Base-by-base conservation (phyloP, 2,329 filamentous ascomycete genomes). In the Aspergillus tamarii region DNA sequence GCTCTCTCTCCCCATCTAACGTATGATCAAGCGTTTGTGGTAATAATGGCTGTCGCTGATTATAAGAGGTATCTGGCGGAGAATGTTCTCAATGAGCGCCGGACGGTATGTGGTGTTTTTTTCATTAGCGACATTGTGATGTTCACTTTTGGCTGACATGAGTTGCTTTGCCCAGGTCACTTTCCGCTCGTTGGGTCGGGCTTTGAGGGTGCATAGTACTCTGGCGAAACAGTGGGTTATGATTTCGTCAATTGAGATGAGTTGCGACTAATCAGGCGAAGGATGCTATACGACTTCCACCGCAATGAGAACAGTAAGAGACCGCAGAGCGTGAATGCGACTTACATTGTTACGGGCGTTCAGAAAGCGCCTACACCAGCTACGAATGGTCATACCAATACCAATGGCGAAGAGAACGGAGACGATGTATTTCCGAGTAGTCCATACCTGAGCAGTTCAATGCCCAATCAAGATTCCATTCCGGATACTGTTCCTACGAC, bases 201-300 rank as follows among this genome's bases (percentile, higher is more conserved):
- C 89, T 45, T 80, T 97, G 60, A 91, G 93, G 72, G 85, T 97
- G 52, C 91, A 97, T 76, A 90, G 91, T 76, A 95, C 96, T 74
- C 83, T 86, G 50, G 95, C 95, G 14, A 99, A 99, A 79, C 89
- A 94, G 94, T 96, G 81, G 68, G 86, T 77, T 62, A n/a, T 54
- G 23, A 23, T 5, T 26, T 55, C 28, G 4, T 56, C 21, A 10
- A 43, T 61, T 23, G 73, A 76, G 78, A 54, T 6, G 1, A 32
- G 8, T 39, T 39, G n/a, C 23, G 21, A 7, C 63, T 67, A 12
- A 62, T 53, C 10, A 1, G 5, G 14, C 67, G 21, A 59, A 96
- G 90, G 77, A 96, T 95, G 87, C 87, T 94, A 19, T 96, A 88
- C 78, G 91, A 96, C 36, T 98, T 96, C 70, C 88, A 97, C 76